Conservation (phyloP, 306 rosid species). For the Cucumis melo region DNA sequence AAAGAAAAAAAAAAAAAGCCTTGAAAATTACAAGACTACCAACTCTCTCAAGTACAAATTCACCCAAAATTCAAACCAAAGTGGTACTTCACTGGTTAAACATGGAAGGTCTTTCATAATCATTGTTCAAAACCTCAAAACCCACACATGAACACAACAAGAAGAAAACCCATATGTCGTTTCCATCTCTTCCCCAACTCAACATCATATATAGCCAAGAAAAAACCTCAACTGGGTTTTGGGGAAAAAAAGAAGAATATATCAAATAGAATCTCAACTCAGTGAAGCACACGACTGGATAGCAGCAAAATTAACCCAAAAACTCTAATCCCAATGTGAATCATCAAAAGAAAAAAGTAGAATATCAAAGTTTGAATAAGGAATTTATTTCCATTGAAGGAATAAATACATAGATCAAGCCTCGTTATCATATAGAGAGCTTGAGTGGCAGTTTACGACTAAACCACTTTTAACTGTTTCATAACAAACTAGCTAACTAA, state of each 20-base stretch:
- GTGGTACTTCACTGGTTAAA: not conserved
- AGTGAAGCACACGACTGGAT: not conserved
- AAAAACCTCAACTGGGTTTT: not conserved
- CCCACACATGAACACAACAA: constrained; percentile 2
- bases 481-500: no score
- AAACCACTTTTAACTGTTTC: no score
- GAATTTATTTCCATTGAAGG: no score
- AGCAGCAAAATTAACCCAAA: not conserved
- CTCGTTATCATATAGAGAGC: no score
- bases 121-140: constrained; percentile 1
- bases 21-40: not conserved
- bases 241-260: not conserved
- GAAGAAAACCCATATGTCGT: constrained; percentile 9
- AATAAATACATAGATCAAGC: no score
- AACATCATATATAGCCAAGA: not conserved
- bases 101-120: not conserved
- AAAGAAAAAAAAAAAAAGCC: constrained; percentile 6
- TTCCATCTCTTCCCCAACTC: not conserved
- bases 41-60: constrained; percentile 13
- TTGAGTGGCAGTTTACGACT: no score
- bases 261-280: not conserved
- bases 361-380: no score
- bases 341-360: constrained; percentile 5
- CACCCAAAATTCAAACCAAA: constrained; percentile 1
- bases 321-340: constrained; percentile 28